Conservation (phyloP, 805 yeast species). For the Alloascoidea africana region DNA sequence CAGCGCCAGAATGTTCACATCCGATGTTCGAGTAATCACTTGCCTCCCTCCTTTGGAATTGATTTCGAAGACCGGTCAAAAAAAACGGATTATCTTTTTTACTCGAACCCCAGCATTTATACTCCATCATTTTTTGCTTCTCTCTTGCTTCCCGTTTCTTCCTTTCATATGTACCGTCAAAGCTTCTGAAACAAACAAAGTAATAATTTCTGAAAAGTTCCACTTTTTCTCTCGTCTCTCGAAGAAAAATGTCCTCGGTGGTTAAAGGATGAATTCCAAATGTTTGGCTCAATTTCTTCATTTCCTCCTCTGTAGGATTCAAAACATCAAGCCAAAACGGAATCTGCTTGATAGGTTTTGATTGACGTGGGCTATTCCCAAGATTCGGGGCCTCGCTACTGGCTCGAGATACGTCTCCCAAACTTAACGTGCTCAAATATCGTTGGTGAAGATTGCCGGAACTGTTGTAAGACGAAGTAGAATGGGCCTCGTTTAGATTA, state of each 20-base stretch:
- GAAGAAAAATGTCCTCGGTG: constrained; percentile 85
- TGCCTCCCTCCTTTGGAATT: background rate
- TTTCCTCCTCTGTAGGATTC: constrained; percentile 92
- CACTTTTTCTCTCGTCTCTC: constrained; percentile 91
- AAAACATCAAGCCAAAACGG: constrained; percentile 92
- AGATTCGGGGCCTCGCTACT: no score
- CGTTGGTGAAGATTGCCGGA: background rate
- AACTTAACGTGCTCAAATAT: no score
- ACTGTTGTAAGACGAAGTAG: background rate
- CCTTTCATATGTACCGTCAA: constrained; percentile 46
- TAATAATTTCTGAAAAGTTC: constrained; percentile 86
- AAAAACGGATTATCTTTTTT: constrained; percentile 4
- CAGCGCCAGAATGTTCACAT: background rate
- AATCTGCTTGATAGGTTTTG: constrained; percentile 21
- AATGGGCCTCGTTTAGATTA: background rate
- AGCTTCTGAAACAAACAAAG: constrained; percentile 77
- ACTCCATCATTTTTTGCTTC: constrained; percentile 18
- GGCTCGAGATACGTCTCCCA: no score
- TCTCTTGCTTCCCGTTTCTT: constrained; percentile 6
- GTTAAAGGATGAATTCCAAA: constrained; percentile 95
- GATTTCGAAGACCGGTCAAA: background rate
- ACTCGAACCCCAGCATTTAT: constrained; percentile 6
- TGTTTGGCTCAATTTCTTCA: constrained; percentile 80
- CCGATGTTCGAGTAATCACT: background rate
- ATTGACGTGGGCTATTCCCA: background rate